Base-by-base conservation (phyloP, 345 rosid species). In the Brassica incana region DNA sequence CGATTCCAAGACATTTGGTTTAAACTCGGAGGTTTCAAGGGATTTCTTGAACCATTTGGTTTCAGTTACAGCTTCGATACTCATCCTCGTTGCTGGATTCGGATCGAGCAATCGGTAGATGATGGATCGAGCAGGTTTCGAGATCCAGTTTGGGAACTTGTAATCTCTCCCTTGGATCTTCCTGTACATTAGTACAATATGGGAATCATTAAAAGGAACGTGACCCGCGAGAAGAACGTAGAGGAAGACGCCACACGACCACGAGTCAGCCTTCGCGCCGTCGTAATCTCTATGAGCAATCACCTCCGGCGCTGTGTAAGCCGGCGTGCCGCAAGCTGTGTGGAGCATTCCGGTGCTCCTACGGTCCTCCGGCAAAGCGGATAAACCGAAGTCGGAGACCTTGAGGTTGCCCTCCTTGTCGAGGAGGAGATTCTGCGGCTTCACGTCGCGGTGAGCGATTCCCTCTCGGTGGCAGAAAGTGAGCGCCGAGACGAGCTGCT, bases 231-330 rank as follows among this genome's bases (percentile, higher is more conserved):
- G 75, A 33, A 95, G 45, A 60, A 88, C 84, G 52, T 79, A 92
- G 16, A 92, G 84, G 1, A 95, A 87, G 1, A 95, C 95, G 3
- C 99, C 99, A 25, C 99, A 95, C 5, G 98, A 92, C 98, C 98
- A 94, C 1, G 94, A 88, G 62, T 90, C 97, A 0, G 97, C 93
- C 67, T 84, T 88, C 5, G 87, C 79, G 1, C 98, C 98, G 63
- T 90, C 88, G 83, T 94, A 94, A 2, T 82, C 78, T 8, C 80
- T 81, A 48, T 85, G 84, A 15, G 73, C 70, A 0, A 90, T 69
- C 0, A 94, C 89, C 84, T 94, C 98, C 23, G 98, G 98, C 1
- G 98, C 90, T 2, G 90, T 76, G 78, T 85, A 90, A 12, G 91
- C 91, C 23, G 90, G 94, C 0, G 94, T 90, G 5, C 98, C 98